Percentiles rank a stretch among this genome's conserved stretches.
These are phyloP conservation scores for Termitomyces sp. DNA, from an alignment of 768 basidiomycete genomes.

Conservation along the genomic window DNA sequence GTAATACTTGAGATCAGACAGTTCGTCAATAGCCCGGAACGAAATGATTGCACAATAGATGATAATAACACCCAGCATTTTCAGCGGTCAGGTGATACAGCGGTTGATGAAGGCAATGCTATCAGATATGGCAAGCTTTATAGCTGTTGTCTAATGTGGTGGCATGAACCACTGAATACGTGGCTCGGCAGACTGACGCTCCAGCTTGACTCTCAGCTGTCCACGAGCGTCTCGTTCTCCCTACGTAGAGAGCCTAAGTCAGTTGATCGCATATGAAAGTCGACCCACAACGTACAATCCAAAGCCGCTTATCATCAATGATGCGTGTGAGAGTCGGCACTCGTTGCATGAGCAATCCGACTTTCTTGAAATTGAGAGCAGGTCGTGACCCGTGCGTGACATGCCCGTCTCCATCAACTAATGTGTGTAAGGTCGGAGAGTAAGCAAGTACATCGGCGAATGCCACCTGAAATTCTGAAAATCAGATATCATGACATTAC, in stretches of 20 bases:
- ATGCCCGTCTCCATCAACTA: slow-evolving; percentile 42
- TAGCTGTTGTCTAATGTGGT: slow-evolving; percentile 5
- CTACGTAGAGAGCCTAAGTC: slow-evolving; percentile 12
- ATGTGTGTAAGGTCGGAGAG: slow-evolving; percentile 33
- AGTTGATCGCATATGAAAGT: neutral
- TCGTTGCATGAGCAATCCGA: slow-evolving; percentile 32
- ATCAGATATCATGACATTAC: neutral
- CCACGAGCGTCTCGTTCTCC: slow-evolving; percentile 17
- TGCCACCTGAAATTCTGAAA: slow-evolving; percentile 12
- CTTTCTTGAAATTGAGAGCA: slow-evolving; percentile 30
- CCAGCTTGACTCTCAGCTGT: slow-evolving; percentile 19
- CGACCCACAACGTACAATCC: slow-evolving; percentile 40
- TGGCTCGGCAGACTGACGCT: slow-evolving; percentile 22
- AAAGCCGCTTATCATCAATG: slow-evolving; percentile 43
- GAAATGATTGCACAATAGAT: too few species aligned
- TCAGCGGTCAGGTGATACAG: neutral
- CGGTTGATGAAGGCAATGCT: neutral
- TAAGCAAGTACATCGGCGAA: slow-evolving; percentile 31
- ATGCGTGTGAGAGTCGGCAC: slow-evolving; percentile 38
- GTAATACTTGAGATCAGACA: too few species aligned
- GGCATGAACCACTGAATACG: slow-evolving; percentile 35
- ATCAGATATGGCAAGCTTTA: neutral
- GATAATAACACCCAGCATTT: too few species aligned
- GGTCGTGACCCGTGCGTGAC: slow-evolving; percentile 32
- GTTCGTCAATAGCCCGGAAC: too few species aligned